Evolutionary conservation across 129 eudicot species (phyloP), one percentile per base, ranked within the genome.

Genomic region (Flaveria linearis): DNA sequence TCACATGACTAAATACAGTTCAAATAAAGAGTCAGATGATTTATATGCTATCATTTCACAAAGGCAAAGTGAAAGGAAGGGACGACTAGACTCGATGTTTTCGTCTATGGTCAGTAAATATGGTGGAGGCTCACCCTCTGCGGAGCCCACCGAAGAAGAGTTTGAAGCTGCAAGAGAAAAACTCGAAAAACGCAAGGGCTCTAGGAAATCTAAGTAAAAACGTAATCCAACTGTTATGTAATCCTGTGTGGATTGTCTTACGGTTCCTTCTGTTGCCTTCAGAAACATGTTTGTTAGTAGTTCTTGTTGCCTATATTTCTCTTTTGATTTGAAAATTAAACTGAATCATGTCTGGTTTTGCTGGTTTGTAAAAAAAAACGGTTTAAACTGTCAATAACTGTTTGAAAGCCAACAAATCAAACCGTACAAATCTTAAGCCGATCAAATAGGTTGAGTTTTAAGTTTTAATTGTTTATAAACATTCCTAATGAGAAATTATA

Each of bases 91-190:
- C 66, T 78, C 89, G 0, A 88, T 93, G 96, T 87, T 93, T 51
- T 85, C 96, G 16, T 85, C 97, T 47, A 16, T 93, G 72, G 84
- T 85, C 13, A 82, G 86, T 74, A 90, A 80, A 81, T 93, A 90
- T 77, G 97, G 97, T 15, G 89, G 92, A 30, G 86, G 85, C 3
- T 83, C 63, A 30, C 33, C 80, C 33, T 43, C 57, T 64, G 69
- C 89, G 9, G 97, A 90, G 68, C 98, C 98, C 17, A 88, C 89
- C 42, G 98, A 93, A 30, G 98, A 93, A 84, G 98, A 93, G 85
- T 93, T 93, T 80, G 92, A 90, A 86, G 98, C 96, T 80, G 96
- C 91, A 2, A 80, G 85, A 68, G 86, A 60, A 76, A 93, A 79
- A 73, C 82, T 93, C 17, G 84, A 90, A 69, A 80, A 81, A 56